Conservation (phyloP, 768 basidiomycete species). For the Lentinus brumalis region DNA sequence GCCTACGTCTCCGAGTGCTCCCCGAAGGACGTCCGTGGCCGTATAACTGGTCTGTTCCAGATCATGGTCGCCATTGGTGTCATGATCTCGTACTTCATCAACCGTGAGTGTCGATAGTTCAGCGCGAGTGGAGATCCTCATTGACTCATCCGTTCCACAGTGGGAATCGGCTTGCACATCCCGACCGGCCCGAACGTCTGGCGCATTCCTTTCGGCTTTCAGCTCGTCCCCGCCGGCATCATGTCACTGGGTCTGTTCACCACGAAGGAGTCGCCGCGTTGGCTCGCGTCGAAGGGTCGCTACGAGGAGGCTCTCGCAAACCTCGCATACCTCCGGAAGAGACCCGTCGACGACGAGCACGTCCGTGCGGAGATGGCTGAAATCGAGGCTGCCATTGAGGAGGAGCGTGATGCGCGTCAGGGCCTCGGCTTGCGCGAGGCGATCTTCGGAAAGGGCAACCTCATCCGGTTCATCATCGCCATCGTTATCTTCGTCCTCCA, state of each 20-base stretch:
- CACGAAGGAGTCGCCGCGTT: conserved; percentile 77
- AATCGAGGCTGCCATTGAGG: conserved; percentile 77
- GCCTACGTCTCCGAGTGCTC: conserved; percentile 86
- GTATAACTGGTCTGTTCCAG: conserved; percentile 86
- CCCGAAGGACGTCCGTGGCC: conserved; percentile 84
- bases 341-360: conserved; percentile 40
- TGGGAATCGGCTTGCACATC: conserved; percentile 60
- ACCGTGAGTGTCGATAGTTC: conserved; percentile 50
- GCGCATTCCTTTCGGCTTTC: conserved; percentile 75
- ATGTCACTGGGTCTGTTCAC: conserved; percentile 70
- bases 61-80: conserved; percentile 86
- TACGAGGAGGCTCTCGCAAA: conserved; percentile 54
- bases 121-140: background rate
- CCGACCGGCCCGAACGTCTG: conserved; percentile 51
- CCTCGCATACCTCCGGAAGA: conserved; percentile 65
- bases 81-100: conserved; percentile 83
- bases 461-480: conserved; percentile 82
- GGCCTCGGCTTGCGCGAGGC: conserved; percentile 67
- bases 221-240: conserved; percentile 74
- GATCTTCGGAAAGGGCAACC: conserved; percentile 81
- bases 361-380: conserved; percentile 71
- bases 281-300: conserved; percentile 67
- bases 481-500: conserved; percentile 78
- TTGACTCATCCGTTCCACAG: conserved; percentile 34
- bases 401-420: conserved; percentile 67